Base-by-base conservation (phyloP, 805 yeast species). In the Zygoascus biomembranicola region DNA sequence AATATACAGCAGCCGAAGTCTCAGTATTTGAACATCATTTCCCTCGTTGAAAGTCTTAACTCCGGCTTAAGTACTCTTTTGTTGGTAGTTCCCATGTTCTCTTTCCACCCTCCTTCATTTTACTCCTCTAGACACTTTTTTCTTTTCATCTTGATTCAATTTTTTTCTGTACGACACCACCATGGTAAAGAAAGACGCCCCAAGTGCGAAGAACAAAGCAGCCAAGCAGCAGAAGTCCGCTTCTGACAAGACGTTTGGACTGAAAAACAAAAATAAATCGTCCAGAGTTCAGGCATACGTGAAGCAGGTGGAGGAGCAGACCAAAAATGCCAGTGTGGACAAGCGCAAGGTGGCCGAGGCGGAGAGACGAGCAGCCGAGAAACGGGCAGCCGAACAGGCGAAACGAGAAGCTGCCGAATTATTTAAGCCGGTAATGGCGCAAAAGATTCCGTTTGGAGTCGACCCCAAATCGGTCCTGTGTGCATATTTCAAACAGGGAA, bases 401-500 rank as follows among this genome's bases (percentile, higher is more conserved):
- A 87, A 85, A 66, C 80, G 79, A 47, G 97, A 92, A 65, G 95
- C 96, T 5, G 84, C 88, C 13, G 84, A 85, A 16, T 71, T 92
- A 46, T 79, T 89, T 62, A 85, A 82, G 32, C 72, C 81, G 0
- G 75, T 81, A 3, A 75, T 88, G 50, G 77, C 74, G 47, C 97
- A 88, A 68, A 89, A 88, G 66, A 87, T 92, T 32, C 96, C 97
- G 43, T 90, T 92, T 65, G 99, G 99, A 51, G 97, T 90, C 55
- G 98, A 94, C 72, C 99, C 99, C 52, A 92, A 94, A 72, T 81
- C 96, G 1, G 85, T 94, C 37, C 71, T 94, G 19, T 94, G 99
- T 79, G 87, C 87, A 54, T 82, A 81, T 70, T 92, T 89, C 81
- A 94, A 84, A 71, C 81, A 85, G 60, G 89, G 96, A 26, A 76